Evolutionary conservation across 768 basidiomycete species (phyloP).

Genomic region (Kwoniella dejecticola): DNA sequence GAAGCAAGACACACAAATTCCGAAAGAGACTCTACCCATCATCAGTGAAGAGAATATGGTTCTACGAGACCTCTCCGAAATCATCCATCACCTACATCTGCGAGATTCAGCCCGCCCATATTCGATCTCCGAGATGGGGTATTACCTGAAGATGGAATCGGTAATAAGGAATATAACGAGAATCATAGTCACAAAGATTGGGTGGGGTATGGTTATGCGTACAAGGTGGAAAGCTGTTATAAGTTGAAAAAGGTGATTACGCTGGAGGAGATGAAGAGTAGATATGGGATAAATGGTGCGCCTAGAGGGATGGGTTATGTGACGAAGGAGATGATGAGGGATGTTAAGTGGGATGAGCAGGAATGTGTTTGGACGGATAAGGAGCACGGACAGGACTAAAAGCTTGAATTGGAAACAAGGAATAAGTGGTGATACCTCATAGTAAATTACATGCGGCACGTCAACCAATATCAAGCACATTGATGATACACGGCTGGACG

Average conservation of each 20-base stretch:
- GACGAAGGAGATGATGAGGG: constrained; percentile 14
- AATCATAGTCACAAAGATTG: constrained; percentile 7
- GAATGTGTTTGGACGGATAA: constrained; percentile 6
- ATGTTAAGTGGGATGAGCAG: constrained; percentile 17
- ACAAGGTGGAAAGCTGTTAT: constrained; percentile 18
- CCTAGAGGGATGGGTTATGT: constrained; percentile 35
- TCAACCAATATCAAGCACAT: too few species aligned
- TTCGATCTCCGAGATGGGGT: neutral
- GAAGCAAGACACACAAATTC: constrained; percentile 28
- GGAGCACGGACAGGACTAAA: too few species aligned
- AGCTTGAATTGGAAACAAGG: too few species aligned
- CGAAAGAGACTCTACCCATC: constrained; percentile 25
- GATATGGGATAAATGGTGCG: constrained; percentile 21
- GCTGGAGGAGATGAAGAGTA: constrained; percentile 12
- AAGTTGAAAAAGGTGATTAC: constrained; percentile 6
- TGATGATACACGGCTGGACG: too few species aligned
- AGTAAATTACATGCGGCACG: too few species aligned
- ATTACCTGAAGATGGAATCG: constrained; percentile 20
- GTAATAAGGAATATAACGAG: constrained; percentile 25
- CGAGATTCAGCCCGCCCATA: constrained; percentile 16
- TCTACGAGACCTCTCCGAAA: constrained; percentile 28
- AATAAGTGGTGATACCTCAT: too few species aligned
- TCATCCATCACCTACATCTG: constrained; percentile 29
- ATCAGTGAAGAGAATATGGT: constrained; percentile 28
- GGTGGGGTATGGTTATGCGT: constrained; percentile 30